phyloP scores from a whole-genome alignment of 441 rosid genomes.

The Caryocar brasiliense region DNA sequence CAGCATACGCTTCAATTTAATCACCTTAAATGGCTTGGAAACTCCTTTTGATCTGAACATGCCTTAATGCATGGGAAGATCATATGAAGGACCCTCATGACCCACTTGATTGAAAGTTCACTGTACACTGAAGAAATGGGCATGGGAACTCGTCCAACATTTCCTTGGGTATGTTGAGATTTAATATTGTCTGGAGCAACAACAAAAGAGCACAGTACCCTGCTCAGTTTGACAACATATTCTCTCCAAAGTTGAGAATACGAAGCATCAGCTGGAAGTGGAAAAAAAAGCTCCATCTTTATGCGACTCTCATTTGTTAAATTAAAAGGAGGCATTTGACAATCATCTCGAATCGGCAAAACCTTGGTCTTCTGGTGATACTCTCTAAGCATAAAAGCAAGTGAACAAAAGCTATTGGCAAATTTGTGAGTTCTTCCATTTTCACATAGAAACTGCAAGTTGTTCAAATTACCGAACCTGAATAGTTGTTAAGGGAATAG shows the following conservation, averaged over 20 bases:
- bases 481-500: conserved; percentile 40
- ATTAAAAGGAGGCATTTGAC: conserved; percentile 18
- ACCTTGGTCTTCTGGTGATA: conserved; percentile 31
- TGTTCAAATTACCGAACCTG: conserved; percentile 68
- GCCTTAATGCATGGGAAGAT: conserved; percentile 69
- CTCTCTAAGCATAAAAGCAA: conserved; percentile 59
- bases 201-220: conserved; percentile 54
- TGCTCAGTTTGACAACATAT: conserved; percentile 44
- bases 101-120: conserved; percentile 74
- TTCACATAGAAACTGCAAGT: conserved; percentile 71
- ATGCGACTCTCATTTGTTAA: conserved; percentile 15
- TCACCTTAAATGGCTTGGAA: conserved; percentile 58
- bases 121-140: conserved; percentile 42
- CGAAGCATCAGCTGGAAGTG: conserved; percentile 25
- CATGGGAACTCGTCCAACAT: conserved; percentile 23
- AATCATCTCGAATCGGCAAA: conserved; percentile 19
- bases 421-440: conserved; percentile 76
- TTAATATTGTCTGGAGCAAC: conserved; percentile 38
- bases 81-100: conserved; percentile 49
- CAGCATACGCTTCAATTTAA: background rate
- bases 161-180: conserved; percentile 26
- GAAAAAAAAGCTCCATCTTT: conserved; percentile 20
- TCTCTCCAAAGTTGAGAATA: conserved; percentile 43
- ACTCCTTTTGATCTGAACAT: conserved; percentile 49
- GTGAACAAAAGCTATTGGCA: conserved; percentile 78